Percentiles rank a stretch among this genome's conserved stretches.
Evolutionary conservation across 225 moss, liverwort and hornwort species (phyloP).

Genomic region (Sphagnum tenellum): DNA sequence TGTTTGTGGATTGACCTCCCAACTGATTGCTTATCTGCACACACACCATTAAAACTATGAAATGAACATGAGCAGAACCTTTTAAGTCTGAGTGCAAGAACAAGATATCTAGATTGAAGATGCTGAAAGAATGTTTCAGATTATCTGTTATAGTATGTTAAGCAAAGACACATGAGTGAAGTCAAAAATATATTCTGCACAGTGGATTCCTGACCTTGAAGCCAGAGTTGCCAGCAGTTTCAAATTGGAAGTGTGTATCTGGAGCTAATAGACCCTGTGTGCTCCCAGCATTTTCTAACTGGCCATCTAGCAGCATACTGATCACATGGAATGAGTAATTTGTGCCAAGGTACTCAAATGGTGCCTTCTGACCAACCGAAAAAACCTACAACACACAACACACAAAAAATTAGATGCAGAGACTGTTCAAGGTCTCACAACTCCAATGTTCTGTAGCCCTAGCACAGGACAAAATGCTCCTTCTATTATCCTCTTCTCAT

Average conservation of each 20-base stretch:
- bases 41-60: background rate
- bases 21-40: conserved; percentile 78
- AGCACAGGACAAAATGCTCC: too few relatives aligned
- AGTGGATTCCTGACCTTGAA: conserved; percentile 47
- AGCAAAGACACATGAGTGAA: too few relatives aligned
- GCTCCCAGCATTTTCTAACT: conserved; percentile 27
- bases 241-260: conserved; percentile 60
- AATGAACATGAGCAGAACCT: too few relatives aligned
- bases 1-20: conserved; percentile 59
- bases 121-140: too few relatives aligned
- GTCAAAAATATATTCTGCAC: too few relatives aligned
- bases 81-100: too few relatives aligned
- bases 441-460: too few relatives aligned
- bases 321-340: conserved; percentile 62
- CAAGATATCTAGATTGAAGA: too few relatives aligned
- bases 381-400: conserved; percentile 37
- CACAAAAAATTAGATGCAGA: too few relatives aligned
- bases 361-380: conserved; percentile 57
- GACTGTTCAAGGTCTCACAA: too few relatives aligned
- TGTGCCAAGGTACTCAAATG: conserved; percentile 74
- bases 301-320: conserved; percentile 38
- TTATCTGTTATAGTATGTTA: too few relatives aligned
- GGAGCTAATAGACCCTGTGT: conserved; percentile 41
- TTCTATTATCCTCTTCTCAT: too few relatives aligned
- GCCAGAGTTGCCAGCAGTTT: conserved; percentile 66